Evolutionary conservation across 495 filamentous ascomycete genomes (phyloP).

Genomic region (Neurospora pannonica): DNA sequence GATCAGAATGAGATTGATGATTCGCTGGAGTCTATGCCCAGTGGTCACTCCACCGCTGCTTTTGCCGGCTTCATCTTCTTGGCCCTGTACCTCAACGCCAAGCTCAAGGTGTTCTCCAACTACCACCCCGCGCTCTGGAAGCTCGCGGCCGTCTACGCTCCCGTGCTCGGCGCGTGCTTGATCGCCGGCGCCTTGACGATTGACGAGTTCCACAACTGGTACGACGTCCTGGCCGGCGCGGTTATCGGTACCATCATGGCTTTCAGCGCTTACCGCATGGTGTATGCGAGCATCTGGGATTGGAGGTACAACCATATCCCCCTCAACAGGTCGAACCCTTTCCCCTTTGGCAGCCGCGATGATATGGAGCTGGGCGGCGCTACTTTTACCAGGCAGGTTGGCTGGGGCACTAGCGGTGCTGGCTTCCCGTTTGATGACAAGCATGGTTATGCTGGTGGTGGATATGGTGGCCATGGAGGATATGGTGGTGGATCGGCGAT

Average conservation of each 20-base stretch:
- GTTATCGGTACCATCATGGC: constrained; percentile 50
- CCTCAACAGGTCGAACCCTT: constrained; percentile 28
- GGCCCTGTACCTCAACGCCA: constrained; percentile 55
- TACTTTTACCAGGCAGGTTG: constrained; percentile 34
- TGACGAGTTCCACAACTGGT: constrained; percentile 54
- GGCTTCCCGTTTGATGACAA: constrained; percentile 3
- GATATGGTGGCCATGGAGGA: not conserved
- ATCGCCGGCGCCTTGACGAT: constrained; percentile 52
- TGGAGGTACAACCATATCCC: constrained; percentile 47
- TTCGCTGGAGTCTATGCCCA: constrained; percentile 49
- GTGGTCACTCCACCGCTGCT: constrained; percentile 48
- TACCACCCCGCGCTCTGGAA: constrained; percentile 58
- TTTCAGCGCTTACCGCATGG: constrained; percentile 47
- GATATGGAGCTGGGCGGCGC: constrained; percentile 29
- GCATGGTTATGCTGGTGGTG: constrained; percentile 3
- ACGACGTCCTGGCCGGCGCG: constrained; percentile 48
- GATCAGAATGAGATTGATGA: constrained; percentile 35
- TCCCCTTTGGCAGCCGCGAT: constrained; percentile 18
- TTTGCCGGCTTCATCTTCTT: constrained; percentile 51
- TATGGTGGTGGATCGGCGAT: not conserved
- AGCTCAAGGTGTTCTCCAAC: constrained; percentile 51
- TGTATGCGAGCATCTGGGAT: constrained; percentile 50
- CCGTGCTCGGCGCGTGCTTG: constrained; percentile 47
- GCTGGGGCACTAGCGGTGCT: constrained; percentile 29
- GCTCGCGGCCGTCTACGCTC: constrained; percentile 45